These are phyloP conservation scores for Ephemerocybe angulata DNA, from an alignment of 768 basidiomycete genomes.

Conservation along the genomic window DNA sequence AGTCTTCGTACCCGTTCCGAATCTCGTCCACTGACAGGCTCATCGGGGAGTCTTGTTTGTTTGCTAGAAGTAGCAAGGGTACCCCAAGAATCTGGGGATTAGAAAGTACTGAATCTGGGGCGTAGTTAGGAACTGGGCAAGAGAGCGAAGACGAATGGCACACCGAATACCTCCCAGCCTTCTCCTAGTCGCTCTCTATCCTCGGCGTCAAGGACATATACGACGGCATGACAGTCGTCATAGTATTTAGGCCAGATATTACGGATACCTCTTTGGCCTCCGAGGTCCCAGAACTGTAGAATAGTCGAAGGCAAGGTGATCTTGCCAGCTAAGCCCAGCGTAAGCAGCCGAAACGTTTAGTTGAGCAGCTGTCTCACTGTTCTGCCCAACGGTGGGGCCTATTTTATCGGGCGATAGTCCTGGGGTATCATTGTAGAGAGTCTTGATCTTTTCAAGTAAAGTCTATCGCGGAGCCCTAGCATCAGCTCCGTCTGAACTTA, in stretches of 20 bases:
- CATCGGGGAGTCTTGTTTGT: slow-evolving; percentile 86
- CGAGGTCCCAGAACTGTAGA: slow-evolving; percentile 95
- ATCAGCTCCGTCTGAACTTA: slow-evolving; percentile 1
- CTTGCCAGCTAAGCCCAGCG: slow-evolving; percentile 65
- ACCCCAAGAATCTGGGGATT: slow-evolving; percentile 87
- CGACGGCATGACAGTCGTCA: slow-evolving; percentile 95
- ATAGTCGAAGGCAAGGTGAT: slow-evolving; percentile 91
- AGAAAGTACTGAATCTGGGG: slow-evolving; percentile 75
- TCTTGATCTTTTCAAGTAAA: slow-evolving; percentile 90
- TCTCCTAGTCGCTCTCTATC: slow-evolving; percentile 87
- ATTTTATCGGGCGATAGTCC: slow-evolving; percentile 92
- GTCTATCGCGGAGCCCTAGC: slow-evolving; percentile 45
- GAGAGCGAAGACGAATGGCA: slow-evolving; percentile 22
- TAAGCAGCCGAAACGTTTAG: background rate
- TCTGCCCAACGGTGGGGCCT: slow-evolving; percentile 94
- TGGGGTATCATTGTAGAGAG: slow-evolving; percentile 80
- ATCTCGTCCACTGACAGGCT: slow-evolving; percentile 89
- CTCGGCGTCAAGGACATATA: slow-evolving; percentile 90
- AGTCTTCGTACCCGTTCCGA: slow-evolving; percentile 81
- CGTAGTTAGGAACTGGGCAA: background rate
- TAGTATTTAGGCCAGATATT: slow-evolving; percentile 95
- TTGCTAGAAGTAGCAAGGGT: slow-evolving; percentile 88
- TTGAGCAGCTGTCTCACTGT: slow-evolving; percentile 57
- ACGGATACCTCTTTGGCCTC: slow-evolving; percentile 90
- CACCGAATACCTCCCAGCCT: slow-evolving; percentile 97